These are phyloP conservation scores for Starmera caribaea DNA, from an alignment of 805 yeast genomes.

Conservation along the genomic window DNA sequence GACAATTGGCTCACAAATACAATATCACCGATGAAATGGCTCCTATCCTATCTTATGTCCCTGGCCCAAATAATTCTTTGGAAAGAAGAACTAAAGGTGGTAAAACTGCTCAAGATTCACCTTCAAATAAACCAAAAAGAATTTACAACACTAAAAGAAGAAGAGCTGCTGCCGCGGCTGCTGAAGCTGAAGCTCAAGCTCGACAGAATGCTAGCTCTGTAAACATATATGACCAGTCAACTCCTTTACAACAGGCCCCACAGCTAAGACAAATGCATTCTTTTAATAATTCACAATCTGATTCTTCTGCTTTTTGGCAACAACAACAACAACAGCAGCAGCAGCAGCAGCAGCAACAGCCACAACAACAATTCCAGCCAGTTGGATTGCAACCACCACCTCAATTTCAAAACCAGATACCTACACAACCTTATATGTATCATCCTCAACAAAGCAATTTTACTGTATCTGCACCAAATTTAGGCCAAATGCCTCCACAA, in stretches of 20 bases:
- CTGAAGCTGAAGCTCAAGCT: background rate
- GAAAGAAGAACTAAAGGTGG: conserved; percentile 26
- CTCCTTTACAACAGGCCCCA: conserved; percentile 3
- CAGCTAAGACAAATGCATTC: conserved; percentile 16
- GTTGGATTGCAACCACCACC: background rate
- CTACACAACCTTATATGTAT: background rate
- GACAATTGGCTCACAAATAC: conserved; percentile 41
- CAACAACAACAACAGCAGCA: conserved; percentile 9
- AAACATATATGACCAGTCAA: no score
- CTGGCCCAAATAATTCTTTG: conserved; percentile 36
- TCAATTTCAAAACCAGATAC: background rate
- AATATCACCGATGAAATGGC: conserved; percentile 41
- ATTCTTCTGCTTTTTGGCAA: conserved; percentile 1
- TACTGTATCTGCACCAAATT: conserved; percentile 2
- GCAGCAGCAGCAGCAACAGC: conserved; percentile 11
- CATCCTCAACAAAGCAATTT: conserved; percentile 1
- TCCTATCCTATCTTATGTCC: conserved; percentile 44
- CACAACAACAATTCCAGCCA: conserved; percentile 2
- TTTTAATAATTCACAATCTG: background rate
- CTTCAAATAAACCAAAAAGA: conserved; percentile 14
- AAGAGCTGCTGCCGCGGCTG: conserved; percentile 17
- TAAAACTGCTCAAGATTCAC: conserved; percentile 6
- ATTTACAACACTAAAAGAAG: conserved; percentile 15
- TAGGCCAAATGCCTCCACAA: conserved; percentile 11
- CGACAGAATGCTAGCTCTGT: no score